A percentile compares a stretch with the other conserved stretches of the same genome.
phyloP scores from a whole-genome alignment of 2,329 filamentous ascomycete genomes.

The Macrophomina phaseolina region DNA sequence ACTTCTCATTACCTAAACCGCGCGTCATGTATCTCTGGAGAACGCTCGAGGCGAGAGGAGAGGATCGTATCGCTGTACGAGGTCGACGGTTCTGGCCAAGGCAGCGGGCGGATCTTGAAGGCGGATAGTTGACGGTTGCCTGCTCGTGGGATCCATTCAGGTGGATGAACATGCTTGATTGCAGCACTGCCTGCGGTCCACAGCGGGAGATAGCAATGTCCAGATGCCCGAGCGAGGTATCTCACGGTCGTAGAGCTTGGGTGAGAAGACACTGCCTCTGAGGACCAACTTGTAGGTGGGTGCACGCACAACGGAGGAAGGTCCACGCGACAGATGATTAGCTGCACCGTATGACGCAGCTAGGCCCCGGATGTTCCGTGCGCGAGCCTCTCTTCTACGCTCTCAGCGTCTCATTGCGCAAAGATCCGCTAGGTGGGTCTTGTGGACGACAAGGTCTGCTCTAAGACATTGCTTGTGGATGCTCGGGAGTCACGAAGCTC shows the following conservation, averaged over 20 bases:
- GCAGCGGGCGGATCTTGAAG: neutral
- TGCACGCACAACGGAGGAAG: no score
- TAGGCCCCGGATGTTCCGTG: neutral
- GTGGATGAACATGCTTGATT: neutral
- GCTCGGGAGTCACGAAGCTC: neutral
- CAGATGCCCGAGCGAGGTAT: neutral
- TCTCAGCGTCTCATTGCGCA: neutral
- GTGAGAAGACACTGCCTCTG: neutral
- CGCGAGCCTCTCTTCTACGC: neutral
- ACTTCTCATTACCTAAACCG: slow-evolving; percentile 17
- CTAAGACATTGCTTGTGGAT: neutral
- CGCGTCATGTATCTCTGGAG: neutral
- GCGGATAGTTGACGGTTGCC: neutral
- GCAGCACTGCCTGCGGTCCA: neutral
- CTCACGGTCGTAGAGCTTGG: neutral
- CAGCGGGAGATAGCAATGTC: neutral
- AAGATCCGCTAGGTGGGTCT: neutral
- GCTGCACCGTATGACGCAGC: neutral
- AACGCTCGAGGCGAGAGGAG: neutral
- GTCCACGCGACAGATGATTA: neutral
- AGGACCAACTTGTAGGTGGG: neutral
- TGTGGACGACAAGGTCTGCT: neutral
- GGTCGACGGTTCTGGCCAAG: neutral
- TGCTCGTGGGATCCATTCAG: neutral
- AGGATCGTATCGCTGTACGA: neutral